Conservation (phyloP, 1,139 yeast genomes). For the Protomyces pachydermus region DNA sequence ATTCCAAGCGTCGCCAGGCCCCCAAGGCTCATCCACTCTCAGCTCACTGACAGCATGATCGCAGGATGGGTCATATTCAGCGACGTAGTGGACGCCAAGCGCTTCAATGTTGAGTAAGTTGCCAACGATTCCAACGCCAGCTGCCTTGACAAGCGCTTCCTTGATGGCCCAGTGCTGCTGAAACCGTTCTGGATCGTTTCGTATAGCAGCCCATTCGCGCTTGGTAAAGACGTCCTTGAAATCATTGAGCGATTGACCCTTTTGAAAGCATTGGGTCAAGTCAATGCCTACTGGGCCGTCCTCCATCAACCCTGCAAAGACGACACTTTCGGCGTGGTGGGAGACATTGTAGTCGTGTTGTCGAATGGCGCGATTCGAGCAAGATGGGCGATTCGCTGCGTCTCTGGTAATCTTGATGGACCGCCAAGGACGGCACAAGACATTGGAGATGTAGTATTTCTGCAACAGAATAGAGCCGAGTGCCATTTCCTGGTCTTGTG, state of each 20-base stretch:
- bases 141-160: slow-evolving; percentile 33
- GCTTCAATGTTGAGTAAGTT: slow-evolving; percentile 30
- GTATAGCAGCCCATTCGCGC: slow-evolving; percentile 25
- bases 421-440: neutral
- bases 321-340: slow-evolving; percentile 32
- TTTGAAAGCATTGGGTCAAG: slow-evolving; percentile 17
- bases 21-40: neutral
- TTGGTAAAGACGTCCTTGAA: slow-evolving; percentile 31
- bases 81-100: slow-evolving; percentile 19
- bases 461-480: slow-evolving; percentile 17
- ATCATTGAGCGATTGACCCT: slow-evolving; percentile 17
- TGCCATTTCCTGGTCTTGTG: slow-evolving; percentile 15
- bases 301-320: slow-evolving; percentile 24
- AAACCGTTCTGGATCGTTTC: slow-evolving; percentile 3
- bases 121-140: slow-evolving; percentile 31
- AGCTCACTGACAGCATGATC: neutral
- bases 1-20: neutral
- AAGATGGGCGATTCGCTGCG: neutral
- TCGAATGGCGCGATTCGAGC: slow-evolving; percentile 2
- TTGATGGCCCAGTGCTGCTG: slow-evolving; percentile 33
- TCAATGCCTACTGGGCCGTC: slow-evolving; percentile 30
- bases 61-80: neutral
- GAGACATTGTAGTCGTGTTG: slow-evolving; percentile 32
- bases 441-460: slow-evolving; percentile 3
- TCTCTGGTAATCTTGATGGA: slow-evolving; percentile 1